These are phyloP conservation scores for Isochrysis galbana DNA, from an alignment of 78 protist genomes.

Conservation along the genomic window DNA sequence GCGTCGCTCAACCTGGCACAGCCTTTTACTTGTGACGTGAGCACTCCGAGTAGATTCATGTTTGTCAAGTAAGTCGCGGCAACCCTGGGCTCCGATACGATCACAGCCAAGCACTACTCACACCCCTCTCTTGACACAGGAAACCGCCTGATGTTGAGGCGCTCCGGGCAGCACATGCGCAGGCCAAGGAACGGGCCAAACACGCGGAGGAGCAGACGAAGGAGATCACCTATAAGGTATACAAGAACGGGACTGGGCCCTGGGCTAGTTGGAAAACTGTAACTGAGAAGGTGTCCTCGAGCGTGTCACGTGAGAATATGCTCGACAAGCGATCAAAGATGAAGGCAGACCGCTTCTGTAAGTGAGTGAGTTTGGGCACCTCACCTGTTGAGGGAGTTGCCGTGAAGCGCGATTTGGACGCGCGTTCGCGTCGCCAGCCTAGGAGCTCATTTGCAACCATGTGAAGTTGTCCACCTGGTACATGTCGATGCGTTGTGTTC, in stretches of 20 bases:
- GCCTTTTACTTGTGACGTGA: background rate
- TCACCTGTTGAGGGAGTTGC: too few relatives aligned
- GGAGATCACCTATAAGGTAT: background rate
- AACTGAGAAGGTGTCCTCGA: background rate
- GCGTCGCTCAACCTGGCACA: background rate
- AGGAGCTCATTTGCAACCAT: too few relatives aligned
- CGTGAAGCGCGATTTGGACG: too few relatives aligned
- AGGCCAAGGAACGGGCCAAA: background rate
- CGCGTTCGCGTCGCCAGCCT: too few relatives aligned
- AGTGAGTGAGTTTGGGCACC: too few relatives aligned
- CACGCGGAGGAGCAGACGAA: background rate
- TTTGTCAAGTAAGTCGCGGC: background rate
- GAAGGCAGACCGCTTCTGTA: background rate
- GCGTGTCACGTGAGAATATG: background rate
- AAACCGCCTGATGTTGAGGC: background rate
- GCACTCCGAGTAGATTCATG: background rate
- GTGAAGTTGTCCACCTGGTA: too few relatives aligned
- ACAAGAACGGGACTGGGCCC: background rate
- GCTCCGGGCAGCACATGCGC: too few relatives aligned
- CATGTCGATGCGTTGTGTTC: too few relatives aligned
- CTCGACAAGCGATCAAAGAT: background rate
- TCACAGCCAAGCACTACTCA: background rate
- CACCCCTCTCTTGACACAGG: too few relatives aligned
- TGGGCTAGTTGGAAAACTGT: background rate
- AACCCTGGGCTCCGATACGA: background rate